These are phyloP conservation scores for Oryza longistaminata DNA, from an alignment of 176 grass and related monocot species.

Conservation along the genomic window DNA sequence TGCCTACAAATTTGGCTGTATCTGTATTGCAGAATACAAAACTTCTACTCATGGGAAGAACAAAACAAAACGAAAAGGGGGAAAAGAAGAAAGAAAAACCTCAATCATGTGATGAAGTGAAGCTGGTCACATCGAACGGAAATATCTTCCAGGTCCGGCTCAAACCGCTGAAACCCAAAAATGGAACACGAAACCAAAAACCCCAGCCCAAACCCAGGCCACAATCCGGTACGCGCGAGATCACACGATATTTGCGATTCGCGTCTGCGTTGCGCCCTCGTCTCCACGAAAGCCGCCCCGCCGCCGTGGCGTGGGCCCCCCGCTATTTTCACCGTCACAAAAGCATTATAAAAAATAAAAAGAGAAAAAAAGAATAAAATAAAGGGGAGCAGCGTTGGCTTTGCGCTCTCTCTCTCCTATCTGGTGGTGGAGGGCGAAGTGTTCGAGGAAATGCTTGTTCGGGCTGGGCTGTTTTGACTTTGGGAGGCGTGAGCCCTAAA, in stretches of 20 bases:
- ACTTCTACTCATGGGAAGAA: no score
- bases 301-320: slow-evolving; percentile 4
- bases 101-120: no score
- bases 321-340: slow-evolving; percentile 28
- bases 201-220: not conserved
- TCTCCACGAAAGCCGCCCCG: not conserved
- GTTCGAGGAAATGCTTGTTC: slow-evolving; percentile 38
- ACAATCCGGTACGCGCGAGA: not conserved
- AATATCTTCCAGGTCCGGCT: not conserved
- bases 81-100: no score
- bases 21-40: no score
- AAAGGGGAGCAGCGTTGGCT: not conserved
- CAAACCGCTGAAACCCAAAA: no score
- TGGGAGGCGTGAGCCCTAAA: slow-evolving; percentile 29
- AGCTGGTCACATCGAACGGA: no score
- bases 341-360: slow-evolving; percentile 8
- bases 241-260: not conserved
- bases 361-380: not conserved
- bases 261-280: not conserved
- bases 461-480: slow-evolving; percentile 30
- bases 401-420: slow-evolving; percentile 42
- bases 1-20: no score
- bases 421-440: slow-evolving; percentile 26
- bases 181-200: not conserved
- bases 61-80: no score